These are phyloP conservation scores for Hymenoscyphus salicellus DNA, from an alignment of 2,329 filamentous ascomycete species.

Conservation along the genomic window DNA sequence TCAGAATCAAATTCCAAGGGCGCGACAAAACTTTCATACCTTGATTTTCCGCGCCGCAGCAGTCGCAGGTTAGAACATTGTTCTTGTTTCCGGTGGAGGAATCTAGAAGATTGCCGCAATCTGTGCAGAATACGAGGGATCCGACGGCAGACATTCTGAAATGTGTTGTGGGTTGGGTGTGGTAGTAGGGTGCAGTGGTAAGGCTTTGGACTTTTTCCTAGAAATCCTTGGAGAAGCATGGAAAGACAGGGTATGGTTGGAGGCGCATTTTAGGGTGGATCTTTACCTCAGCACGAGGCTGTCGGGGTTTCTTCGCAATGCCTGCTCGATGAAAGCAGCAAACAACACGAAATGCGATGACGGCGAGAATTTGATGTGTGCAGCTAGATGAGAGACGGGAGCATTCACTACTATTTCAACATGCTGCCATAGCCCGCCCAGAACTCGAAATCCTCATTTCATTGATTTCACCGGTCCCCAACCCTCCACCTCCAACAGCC, in stretches of 20 bases:
- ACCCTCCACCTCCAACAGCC: not conserved
- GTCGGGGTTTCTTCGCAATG: not conserved
- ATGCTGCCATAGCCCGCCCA: not conserved
- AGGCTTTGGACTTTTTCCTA: not conserved
- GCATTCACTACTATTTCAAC: not conserved
- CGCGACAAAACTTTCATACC: conserved; percentile 49
- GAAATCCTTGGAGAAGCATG: not conserved
- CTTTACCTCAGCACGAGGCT: conserved; percentile 3
- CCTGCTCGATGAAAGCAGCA: not conserved
- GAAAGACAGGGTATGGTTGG: not conserved
- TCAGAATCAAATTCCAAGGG: not conserved
- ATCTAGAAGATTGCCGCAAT: conserved; percentile 87
- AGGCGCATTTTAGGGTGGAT: not conserved
- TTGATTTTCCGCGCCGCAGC: conserved; percentile 81
- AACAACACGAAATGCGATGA: not conserved
- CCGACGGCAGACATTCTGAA: conserved; percentile 81
- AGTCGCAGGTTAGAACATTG: conserved; percentile 75
- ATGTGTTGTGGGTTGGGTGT: not conserved
- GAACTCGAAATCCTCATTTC: not conserved
- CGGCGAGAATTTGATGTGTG: not conserved
- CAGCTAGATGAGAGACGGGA: not conserved
- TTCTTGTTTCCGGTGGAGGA: conserved; percentile 73
- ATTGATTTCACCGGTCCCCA: not conserved
- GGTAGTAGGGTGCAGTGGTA: not conserved
- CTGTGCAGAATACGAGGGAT: conserved; percentile 86